Evolutionary conservation across 345 rosid genomes (phyloP).

Genomic region (Eucalyptus sideroxylon): DNA sequence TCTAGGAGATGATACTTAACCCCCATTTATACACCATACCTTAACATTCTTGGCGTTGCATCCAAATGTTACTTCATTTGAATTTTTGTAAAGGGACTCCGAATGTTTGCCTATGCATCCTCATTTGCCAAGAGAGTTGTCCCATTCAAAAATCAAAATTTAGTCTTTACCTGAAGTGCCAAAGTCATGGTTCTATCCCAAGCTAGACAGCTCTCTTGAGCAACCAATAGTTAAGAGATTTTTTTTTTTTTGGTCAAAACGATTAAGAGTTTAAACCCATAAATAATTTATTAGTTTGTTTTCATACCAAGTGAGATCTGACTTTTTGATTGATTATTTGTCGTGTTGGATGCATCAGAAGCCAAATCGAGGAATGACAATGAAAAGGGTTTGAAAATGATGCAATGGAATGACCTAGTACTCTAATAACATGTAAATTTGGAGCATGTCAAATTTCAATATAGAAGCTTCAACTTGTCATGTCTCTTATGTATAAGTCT

Average conservation of each 20-base stretch:
- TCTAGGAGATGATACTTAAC: neutral
- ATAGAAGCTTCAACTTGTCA: neutral
- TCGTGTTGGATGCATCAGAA: neutral
- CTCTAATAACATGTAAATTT: neutral
- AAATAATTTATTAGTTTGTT: too few relatives aligned
- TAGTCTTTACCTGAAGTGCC: neutral
- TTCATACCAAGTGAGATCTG: neutral
- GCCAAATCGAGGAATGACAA: neutral
- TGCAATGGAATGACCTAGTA: neutral
- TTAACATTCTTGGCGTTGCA: neutral
- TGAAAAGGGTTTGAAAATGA: neutral
- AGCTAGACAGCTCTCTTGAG: neutral
- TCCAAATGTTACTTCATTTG: neutral
- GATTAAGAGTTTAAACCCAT: too few relatives aligned
- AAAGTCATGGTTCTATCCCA: neutral
- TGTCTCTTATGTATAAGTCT: neutral
- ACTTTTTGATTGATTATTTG: neutral
- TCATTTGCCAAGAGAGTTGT: neutral
- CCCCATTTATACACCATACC: neutral
- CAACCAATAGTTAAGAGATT: neutral
- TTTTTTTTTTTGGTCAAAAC: too few relatives aligned
- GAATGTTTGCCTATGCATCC: neutral
- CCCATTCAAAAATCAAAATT: neutral
- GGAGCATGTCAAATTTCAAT: neutral
- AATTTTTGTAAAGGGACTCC: neutral